Conservation (phyloP, 306 rosid genomes). For the Canavalia ensiformis region DNA sequence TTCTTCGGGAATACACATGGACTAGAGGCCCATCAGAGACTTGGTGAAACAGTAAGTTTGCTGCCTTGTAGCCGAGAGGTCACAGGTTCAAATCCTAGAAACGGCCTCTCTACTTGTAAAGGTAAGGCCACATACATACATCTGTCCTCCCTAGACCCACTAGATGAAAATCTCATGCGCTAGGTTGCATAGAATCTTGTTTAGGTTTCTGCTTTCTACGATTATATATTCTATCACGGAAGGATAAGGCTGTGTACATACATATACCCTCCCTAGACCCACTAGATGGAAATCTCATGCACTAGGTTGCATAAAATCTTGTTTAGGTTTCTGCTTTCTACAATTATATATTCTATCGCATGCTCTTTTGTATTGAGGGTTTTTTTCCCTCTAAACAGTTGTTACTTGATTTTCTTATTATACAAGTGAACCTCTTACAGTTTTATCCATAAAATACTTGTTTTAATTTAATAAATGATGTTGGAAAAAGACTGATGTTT, state of each 20-base stretch:
- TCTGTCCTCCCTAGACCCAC: neutral
- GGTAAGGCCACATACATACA: neutral
- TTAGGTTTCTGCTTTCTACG: neutral
- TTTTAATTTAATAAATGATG: too few species aligned
- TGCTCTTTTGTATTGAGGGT: slow-evolving; percentile 5
- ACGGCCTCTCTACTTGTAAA: neutral
- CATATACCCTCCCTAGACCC: neutral
- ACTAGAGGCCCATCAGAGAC: too few species aligned
- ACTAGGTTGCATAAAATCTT: neutral
- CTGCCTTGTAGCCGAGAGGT: neutral
- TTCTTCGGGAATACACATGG: too few species aligned
- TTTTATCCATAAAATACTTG: too few species aligned
- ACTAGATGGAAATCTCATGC: neutral
- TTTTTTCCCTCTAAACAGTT: slow-evolving; percentile 5
- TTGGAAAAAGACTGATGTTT: neutral
- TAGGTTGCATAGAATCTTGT: neutral
- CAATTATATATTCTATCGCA: slow-evolving; percentile 12
- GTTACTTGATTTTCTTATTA: slow-evolving; percentile 9
- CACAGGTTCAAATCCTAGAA: neutral
- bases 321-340: slow-evolving; percentile 24
- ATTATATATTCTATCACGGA: neutral
- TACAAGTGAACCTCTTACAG: slow-evolving; percentile 24
- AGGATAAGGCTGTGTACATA: neutral
- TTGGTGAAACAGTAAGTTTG: neutral
- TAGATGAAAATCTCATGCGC: neutral